Conservation (phyloP, 352 stramenopile species). For the Pythium aphanidermatum region DNA sequence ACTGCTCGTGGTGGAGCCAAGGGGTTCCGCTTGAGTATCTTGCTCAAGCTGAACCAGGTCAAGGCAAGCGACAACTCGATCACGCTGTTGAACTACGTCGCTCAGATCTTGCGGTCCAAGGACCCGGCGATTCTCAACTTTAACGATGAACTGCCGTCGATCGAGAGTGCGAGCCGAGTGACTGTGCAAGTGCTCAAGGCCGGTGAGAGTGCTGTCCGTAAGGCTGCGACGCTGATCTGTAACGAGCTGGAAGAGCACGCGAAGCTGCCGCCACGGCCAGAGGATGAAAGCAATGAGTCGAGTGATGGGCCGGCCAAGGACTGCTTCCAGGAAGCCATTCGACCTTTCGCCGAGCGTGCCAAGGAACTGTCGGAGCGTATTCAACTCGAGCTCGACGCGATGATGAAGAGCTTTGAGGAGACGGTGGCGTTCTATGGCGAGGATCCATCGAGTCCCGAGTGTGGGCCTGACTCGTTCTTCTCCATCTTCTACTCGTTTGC, state of each 20-base stretch:
- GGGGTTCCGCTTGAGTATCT: slow-evolving; percentile 83
- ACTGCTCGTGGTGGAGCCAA: slow-evolving; percentile 78
- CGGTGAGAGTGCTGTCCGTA: slow-evolving; percentile 63
- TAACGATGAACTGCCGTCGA: slow-evolving; percentile 60
- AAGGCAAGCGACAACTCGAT: slow-evolving; percentile 81
- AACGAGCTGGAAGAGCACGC: slow-evolving; percentile 65
- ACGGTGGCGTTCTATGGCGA: slow-evolving; percentile 70
- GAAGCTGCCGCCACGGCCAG: slow-evolving; percentile 31
- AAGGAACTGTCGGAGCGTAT: slow-evolving; percentile 57
- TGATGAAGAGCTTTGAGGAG: slow-evolving; percentile 62
- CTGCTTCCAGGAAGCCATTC: slow-evolving; percentile 69
- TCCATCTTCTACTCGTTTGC: slow-evolving; percentile 84
- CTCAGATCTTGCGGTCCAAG: slow-evolving; percentile 61
- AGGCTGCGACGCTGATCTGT: slow-evolving; percentile 61
- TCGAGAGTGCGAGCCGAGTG: slow-evolving; percentile 72
- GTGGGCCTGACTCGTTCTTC: slow-evolving; percentile 72
- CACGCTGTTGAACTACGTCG: slow-evolving; percentile 77
- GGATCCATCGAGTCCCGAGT: slow-evolving; percentile 62
- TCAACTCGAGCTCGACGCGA: slow-evolving; percentile 41
- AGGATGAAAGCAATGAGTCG: slow-evolving; percentile 8
- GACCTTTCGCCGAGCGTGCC: slow-evolving; percentile 65
- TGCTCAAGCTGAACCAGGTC: slow-evolving; percentile 87
- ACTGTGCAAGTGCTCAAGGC: slow-evolving; percentile 75
- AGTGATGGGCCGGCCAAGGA: slow-evolving; percentile 29
- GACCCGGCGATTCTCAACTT: slow-evolving; percentile 65